Base-by-base conservation (phyloP, 2,329 filamentous ascomycete genomes). In the Cladorrhinum sp. region DNA sequence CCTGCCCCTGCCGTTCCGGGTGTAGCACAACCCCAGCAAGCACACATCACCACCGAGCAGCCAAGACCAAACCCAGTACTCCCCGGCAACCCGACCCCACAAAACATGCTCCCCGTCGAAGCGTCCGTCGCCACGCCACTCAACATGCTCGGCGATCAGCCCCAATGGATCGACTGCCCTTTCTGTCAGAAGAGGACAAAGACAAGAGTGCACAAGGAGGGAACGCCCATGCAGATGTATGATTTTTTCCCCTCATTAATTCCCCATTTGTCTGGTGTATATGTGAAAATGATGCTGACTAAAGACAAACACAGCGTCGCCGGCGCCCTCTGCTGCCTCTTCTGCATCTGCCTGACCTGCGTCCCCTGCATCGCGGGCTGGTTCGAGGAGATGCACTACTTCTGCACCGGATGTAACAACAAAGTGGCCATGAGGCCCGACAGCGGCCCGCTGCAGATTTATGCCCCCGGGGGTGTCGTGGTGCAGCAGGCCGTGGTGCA, bases 271-370 rank as follows among this genome's bases (percentile, higher is more conserved):
- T 28, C 4, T 28, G 9, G 4, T 28, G 26, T 5, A 4, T 4
- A 28, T 28, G 26, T 5, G 4, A 9, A 28, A 12, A 33, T 12
- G 23, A 33, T 23, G 52, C 59, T 58, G 28, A 55, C 42, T 3
- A 4, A 24, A 30, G 10, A 39, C 26, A 33, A 56, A 42, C 39
- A 12, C 12, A 73, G 72, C 8, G 21, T 73, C 28, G 65, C 67
- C 16, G 71, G 71, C 21, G 65, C 66, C 33, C 39, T 73, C 20
- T 70, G 72, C 64, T 73, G 71, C 55, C 60, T 74, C 18, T 42
- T 73, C 54, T 73, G 72, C 63, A 60, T 73, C 59, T 73, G 69
- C 55, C 65, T 73, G 5, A 62, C 72, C 9, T 73, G 70, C 57
- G 57, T 75, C 14, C 72, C 72, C 6, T 73, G 72, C 60, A 56